Percentiles rank a stretch among this genome's conserved stretches.
Evolutionary conservation across 208 protist species (phyloP).

Genomic region (Naegleria gruberi): DNA sequence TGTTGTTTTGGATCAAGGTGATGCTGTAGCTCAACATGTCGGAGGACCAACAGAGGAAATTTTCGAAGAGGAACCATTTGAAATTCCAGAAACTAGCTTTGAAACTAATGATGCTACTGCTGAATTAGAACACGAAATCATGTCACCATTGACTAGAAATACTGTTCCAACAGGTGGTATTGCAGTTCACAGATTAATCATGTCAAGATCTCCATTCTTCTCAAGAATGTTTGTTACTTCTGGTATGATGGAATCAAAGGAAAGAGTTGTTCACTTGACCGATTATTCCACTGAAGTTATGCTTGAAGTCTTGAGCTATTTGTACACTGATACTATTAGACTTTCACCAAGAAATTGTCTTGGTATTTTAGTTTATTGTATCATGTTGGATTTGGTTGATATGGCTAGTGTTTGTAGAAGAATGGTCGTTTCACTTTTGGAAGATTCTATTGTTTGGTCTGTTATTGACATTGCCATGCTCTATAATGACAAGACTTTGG

Average conservation of each 20-base stretch:
- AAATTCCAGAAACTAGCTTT: constrained; percentile 1
- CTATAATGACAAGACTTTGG: background rate
- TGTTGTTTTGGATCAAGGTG: background rate
- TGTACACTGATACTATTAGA: background rate
- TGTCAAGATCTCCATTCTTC: constrained; percentile 5
- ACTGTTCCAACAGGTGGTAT: background rate
- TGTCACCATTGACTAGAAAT: background rate
- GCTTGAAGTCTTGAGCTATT: background rate
- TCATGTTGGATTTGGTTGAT: background rate
- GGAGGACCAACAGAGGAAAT: background rate
- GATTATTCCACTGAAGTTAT: background rate
- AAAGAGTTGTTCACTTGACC: background rate
- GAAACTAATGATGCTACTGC: background rate
- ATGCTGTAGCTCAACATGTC: no score
- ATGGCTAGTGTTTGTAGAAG: background rate
- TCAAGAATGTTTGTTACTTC: background rate
- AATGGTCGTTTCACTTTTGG: background rate
- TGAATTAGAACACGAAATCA: background rate
- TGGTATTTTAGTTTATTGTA: background rate
- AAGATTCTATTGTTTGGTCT: background rate
- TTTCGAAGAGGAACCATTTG: background rate
- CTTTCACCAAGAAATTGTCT: background rate
- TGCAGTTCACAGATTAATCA: background rate
- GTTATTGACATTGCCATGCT: background rate
- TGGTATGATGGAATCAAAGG: background rate